Evolutionary conservation across 78 protist genomes (phyloP).

Genomic region (Protostelium mycophagum): DNA sequence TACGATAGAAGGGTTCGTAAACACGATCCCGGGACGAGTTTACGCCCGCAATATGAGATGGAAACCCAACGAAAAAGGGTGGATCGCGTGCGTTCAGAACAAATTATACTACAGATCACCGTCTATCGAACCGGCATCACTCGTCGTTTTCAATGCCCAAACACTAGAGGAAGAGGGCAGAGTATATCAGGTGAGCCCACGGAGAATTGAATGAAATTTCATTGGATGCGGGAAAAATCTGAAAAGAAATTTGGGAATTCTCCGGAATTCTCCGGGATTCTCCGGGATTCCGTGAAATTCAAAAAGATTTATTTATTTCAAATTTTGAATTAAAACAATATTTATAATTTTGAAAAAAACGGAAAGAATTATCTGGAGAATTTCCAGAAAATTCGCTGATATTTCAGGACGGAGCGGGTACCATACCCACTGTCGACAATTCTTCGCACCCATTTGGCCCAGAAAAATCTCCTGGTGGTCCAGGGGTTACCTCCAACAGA

Average conservation of each 20-base stretch:
- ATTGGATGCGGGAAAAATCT: no score
- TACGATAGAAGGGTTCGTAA: conserved; percentile 17
- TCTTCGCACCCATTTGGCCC: conserved; percentile 39
- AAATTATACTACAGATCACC: conserved; percentile 59
- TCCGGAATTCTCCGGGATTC: no score
- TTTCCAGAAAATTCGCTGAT: not conserved
- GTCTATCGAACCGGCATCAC: conserved; percentile 30
- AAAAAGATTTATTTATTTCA: no score
- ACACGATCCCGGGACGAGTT: conserved; percentile 56
- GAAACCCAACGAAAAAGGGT: conserved; percentile 54
- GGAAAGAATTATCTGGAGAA: not conserved
- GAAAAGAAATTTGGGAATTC: no score
- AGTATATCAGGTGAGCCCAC: conserved; percentile 12
- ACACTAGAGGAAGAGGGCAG: conserved; percentile 31
- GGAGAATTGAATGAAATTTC: not conserved
- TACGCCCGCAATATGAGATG: conserved; percentile 23
- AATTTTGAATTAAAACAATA: no score
- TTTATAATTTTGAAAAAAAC: no score
- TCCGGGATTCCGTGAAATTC: no score
- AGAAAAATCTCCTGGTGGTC: conserved; percentile 15
- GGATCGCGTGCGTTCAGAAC: conserved; percentile 21
- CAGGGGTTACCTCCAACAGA: conserved; percentile 19
- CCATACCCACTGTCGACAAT: conserved; percentile 19
- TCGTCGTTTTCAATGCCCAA: conserved; percentile 39
- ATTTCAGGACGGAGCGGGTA: conserved; percentile 47